Evolutionary conservation across 1,139 yeast genomes (phyloP).

Genomic region (Debaryomycetaceae sp.): DNA sequence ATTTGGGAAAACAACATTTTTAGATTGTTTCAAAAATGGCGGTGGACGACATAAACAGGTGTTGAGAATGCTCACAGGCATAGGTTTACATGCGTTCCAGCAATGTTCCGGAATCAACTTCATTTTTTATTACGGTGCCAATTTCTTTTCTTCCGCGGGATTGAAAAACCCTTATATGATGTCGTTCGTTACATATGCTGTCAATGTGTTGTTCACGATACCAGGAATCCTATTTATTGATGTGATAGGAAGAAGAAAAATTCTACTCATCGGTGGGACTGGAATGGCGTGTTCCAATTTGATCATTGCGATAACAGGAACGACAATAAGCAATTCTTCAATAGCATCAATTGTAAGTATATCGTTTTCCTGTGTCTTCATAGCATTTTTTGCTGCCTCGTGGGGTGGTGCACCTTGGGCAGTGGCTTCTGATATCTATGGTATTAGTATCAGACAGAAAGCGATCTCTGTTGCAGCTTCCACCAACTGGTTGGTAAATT

Average conservation of each 20-base stretch:
- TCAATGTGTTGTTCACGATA: constrained; percentile 64
- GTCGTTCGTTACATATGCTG: constrained; percentile 69
- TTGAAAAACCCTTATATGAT: constrained; percentile 58
- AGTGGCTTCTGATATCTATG: constrained; percentile 68
- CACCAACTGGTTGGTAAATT: constrained; percentile 79
- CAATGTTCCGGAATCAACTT: constrained; percentile 79
- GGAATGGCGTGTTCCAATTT: constrained; percentile 64
- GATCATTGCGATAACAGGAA: constrained; percentile 66
- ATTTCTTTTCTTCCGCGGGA: constrained; percentile 64
- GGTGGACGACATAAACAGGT: constrained; percentile 65
- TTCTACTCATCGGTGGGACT: constrained; percentile 59
- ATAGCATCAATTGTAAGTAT: constrained; percentile 35
- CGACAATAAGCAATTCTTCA: constrained; percentile 41
- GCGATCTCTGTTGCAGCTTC: constrained; percentile 73
- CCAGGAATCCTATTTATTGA: constrained; percentile 73
- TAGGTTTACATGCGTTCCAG: constrained; percentile 66
- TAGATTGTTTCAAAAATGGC: constrained; percentile 65
- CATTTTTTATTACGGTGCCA: constrained; percentile 75
- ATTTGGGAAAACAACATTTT: constrained; percentile 51
- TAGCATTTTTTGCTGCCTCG: constrained; percentile 70
- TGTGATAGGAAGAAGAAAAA: constrained; percentile 60
- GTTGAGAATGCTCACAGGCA: constrained; percentile 64
- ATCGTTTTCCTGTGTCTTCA: constrained; percentile 68
- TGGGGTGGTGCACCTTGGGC: constrained; percentile 88
- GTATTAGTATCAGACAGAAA: constrained; percentile 69